Conservation (phyloP, 2,329 filamentous ascomycete genomes). For the Stachybotrys chartarum region DNA sequence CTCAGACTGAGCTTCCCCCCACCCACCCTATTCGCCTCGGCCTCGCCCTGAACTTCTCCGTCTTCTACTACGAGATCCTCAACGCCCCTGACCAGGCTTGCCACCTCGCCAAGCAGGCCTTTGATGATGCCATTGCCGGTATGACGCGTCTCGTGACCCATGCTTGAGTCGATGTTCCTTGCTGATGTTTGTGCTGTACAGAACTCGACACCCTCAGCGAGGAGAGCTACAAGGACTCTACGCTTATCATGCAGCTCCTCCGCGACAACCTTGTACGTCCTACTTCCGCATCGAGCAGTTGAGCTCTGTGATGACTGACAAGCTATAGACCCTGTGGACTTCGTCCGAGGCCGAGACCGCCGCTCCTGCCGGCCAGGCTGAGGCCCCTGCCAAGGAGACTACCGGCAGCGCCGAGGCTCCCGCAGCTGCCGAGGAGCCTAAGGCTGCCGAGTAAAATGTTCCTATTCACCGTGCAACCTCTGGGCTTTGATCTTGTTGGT, state of each 20-base stretch:
- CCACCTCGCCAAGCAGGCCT: conserved; percentile 98
- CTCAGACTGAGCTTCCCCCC: conserved; percentile 93
- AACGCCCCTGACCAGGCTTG: conserved; percentile 98
- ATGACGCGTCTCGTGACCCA: conserved; percentile 10
- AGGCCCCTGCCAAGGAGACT: conserved; percentile 34
- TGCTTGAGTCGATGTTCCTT: conserved; percentile 6
- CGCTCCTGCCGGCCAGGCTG: conserved; percentile 42
- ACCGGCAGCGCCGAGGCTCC: conserved; percentile 51
- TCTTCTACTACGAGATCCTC: conserved; percentile 99
- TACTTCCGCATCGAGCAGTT: not conserved
- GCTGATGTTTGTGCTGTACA: conserved; percentile 25
- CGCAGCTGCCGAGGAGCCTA: conserved; percentile 56
- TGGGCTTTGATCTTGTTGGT: conserved; percentile 23
- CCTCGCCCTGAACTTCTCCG: conserved; percentile 97
- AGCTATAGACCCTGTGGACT: conserved; percentile 86
- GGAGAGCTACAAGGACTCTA: conserved; percentile 99
- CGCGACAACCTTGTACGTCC: conserved; percentile 81
- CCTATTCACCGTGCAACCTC: conserved; percentile 40
- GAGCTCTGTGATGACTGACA: conserved; percentile 20
- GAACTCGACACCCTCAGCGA: conserved; percentile 95
- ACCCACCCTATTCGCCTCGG: conserved; percentile 98
- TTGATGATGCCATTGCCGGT: conserved; percentile 92
- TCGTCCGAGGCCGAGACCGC: conserved; percentile 92
- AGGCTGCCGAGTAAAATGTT: conserved; percentile 53
- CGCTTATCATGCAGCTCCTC: conserved; percentile 97